Conservation (phyloP, 345 rosid genomes). For the Boechera retrofracta region DNA sequence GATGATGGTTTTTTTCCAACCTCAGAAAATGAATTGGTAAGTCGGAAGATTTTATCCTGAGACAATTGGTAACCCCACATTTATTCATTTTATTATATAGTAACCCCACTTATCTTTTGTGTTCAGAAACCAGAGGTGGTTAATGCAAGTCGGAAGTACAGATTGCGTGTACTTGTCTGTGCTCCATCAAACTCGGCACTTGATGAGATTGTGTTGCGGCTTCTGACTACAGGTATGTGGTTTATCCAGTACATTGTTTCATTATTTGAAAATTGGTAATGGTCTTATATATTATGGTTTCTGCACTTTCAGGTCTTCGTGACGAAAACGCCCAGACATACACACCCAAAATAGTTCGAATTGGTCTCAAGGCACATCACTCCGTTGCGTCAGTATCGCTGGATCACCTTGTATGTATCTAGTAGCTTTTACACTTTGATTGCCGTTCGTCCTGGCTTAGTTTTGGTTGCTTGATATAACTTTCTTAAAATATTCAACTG, state of each 20-base stretch:
- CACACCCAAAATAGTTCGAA: constrained; percentile 88
- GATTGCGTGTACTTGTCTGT: constrained; percentile 84
- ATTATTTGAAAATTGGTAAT: constrained; percentile 13
- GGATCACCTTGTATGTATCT: constrained; percentile 85
- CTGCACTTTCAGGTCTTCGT: constrained; percentile 63
- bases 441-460: constrained; percentile 4
- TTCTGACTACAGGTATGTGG: constrained; percentile 71
- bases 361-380: constrained; percentile 95
- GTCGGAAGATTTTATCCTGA: constrained; percentile 34
- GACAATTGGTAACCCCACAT: constrained; percentile 2
- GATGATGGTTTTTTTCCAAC: constrained; percentile 91
- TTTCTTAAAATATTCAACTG: neutral
- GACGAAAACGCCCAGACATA: constrained; percentile 75
- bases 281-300: constrained; percentile 31
- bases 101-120: constrained; percentile 26
- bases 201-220: constrained; percentile 92
- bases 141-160: constrained; percentile 69
- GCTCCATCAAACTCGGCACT: constrained; percentile 99
- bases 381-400: constrained; percentile 78
- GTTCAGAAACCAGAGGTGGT: constrained; percentile 90
- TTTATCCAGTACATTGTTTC: constrained; percentile 18
- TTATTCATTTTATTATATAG: neutral
- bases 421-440: constrained; percentile 24
- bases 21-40: constrained; percentile 89
- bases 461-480: constrained; percentile 13